A percentile compares a stretch with the other conserved stretches of the same genome.
These are phyloP conservation scores for Danielozyma ontarioensis DNA, from an alignment of 805 yeast genomes.

Conservation along the genomic window DNA sequence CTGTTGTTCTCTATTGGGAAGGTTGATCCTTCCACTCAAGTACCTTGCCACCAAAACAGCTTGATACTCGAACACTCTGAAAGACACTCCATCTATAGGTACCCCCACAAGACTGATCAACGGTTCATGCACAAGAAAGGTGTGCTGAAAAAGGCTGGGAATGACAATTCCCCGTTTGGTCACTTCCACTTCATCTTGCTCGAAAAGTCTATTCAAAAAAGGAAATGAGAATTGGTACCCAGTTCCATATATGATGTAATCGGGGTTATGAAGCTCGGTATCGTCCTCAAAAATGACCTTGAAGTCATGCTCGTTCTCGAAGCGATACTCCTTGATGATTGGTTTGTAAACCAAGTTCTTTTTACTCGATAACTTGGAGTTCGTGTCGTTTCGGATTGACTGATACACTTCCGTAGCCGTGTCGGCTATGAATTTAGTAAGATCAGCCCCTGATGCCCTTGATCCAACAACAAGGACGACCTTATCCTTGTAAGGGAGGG, in stretches of 20 bases:
- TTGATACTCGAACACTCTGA: conserved; percentile 57
- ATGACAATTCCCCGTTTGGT: conserved; percentile 20
- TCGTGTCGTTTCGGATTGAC: conserved; percentile 17
- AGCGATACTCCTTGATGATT: conserved; percentile 17
- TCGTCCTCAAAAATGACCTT: conserved; percentile 46
- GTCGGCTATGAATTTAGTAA: conserved; percentile 19
- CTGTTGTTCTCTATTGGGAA: conserved; percentile 50
- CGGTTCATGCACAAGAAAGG: conserved; percentile 55
- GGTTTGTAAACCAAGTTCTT: conserved; percentile 20
- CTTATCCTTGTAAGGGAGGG: conserved; percentile 24
- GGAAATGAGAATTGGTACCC: conserved; percentile 71
- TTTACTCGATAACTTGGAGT: conserved; percentile 4
- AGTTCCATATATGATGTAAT: conserved; percentile 62
- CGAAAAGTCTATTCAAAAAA: conserved; percentile 36
- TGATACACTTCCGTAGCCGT: conserved; percentile 21
- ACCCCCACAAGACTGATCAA: conserved; percentile 59
- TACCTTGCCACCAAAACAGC: conserved; percentile 62
- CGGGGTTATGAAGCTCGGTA: conserved; percentile 40
- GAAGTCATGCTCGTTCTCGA: conserved; percentile 10
- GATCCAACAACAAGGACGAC: conserved; percentile 28
- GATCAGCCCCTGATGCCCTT: conserved; percentile 25
- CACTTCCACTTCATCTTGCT: conserved; percentile 29
- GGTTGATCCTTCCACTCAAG: conserved; percentile 47
- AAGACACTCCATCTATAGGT: conserved; percentile 59
- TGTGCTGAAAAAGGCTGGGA: conserved; percentile 53